Percentiles rank a stretch among this genome's conserved stretches.
Conservation (phyloP, 768 basidiomycete species). For the Collybia sp. region DNA sequence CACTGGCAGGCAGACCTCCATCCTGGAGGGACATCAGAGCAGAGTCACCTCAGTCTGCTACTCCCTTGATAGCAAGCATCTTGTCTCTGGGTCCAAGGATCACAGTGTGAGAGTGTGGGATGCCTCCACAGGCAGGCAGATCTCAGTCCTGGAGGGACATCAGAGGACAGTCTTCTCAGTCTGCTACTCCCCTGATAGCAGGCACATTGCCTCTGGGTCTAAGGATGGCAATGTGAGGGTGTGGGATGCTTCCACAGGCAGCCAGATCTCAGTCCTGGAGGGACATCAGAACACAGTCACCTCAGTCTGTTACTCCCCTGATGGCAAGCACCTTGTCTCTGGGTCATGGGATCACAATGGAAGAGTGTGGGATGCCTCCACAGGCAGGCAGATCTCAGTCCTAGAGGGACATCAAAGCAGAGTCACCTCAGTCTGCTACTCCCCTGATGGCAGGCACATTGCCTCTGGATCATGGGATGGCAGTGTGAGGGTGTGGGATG, state of each 20-base stretch:
- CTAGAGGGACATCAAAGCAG: too few relatives aligned
- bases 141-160: background rate
- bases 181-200: slow-evolving; percentile 5
- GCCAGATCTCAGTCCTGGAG: background rate
- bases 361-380: background rate
- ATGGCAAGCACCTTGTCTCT: background rate
- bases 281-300: background rate
- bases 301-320: background rate
- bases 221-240: background rate
- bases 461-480: background rate
- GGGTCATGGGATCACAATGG: background rate
- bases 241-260: slow-evolving; percentile 4
- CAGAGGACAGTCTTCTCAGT: slow-evolving; percentile 6
- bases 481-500: background rate
- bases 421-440: too few relatives aligned
- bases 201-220: slow-evolving; percentile 2
- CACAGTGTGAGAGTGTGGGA: background rate
- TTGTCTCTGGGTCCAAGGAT: background rate
- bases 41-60: background rate
- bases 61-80: background rate
- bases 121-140: background rate
- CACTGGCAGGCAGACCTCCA: background rate
- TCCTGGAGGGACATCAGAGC: background rate
- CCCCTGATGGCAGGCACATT: background rate
- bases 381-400: background rate